A percentile compares a stretch with the other conserved stretches of the same genome.
Conservation (phyloP, 2,329 filamentous ascomycete genomes). For the Cordyceps javanica region DNA sequence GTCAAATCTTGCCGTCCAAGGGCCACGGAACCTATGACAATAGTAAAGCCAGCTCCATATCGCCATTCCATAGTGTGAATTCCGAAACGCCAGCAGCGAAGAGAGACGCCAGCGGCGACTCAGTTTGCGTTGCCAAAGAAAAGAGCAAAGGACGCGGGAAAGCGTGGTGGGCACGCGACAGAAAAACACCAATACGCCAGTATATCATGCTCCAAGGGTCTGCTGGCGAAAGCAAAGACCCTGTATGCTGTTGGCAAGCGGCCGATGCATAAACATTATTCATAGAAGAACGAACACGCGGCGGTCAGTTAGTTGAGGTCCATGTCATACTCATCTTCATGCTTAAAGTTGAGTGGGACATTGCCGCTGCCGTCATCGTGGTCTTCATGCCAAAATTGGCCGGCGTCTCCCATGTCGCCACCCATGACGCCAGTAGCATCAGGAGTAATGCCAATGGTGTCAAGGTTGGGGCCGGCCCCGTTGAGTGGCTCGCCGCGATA, state of each 20-base stretch:
- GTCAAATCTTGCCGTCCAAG: background rate
- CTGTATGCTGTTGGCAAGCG: background rate
- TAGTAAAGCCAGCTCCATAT: conserved; percentile 10
- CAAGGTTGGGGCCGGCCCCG: conserved; percentile 32
- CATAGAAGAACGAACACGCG: background rate
- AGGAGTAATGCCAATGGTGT: conserved; percentile 32
- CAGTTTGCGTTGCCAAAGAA: background rate
- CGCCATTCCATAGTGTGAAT: conserved; percentile 1
- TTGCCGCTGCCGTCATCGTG: conserved; percentile 68
- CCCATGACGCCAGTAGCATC: conserved; percentile 31
- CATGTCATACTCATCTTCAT: conserved; percentile 92
- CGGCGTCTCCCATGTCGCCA: conserved; percentile 44
- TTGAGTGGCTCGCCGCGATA: conserved; percentile 73
- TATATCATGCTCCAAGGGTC: conserved; percentile 6
- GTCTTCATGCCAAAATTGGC: conserved; percentile 59
- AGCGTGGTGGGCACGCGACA: background rate
- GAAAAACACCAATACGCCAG: conserved; percentile 10
- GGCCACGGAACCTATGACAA: background rate
- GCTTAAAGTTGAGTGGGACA: conserved; percentile 70
- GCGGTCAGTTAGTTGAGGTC: conserved; percentile 42
- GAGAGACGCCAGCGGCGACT: background rate
- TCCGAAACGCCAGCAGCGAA: background rate
- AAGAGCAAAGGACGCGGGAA: background rate
- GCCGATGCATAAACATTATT: conserved; percentile 27
- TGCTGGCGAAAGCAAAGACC: background rate